Conservation (phyloP, 139 green algal species). For the Tetraselmis striata region DNA sequence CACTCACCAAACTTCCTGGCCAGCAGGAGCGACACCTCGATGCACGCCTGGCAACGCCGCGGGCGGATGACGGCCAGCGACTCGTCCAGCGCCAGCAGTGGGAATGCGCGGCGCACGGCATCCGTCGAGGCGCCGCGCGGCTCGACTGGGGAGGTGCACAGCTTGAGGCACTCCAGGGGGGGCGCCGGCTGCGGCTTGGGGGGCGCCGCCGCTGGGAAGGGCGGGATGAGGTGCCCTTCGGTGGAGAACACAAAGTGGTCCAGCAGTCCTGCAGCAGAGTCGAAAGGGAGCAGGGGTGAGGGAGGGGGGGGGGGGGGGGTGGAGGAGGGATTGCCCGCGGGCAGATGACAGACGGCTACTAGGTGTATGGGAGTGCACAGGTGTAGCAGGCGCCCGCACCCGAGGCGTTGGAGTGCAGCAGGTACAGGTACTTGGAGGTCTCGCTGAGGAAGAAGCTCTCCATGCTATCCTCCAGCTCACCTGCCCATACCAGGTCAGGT, state of each 20-base stretch:
- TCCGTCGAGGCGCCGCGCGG: slow-evolving; percentile 3
- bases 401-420: slow-evolving; percentile 51
- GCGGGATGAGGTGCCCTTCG: slow-evolving; percentile 63
- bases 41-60: slow-evolving; percentile 24
- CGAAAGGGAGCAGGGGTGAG: too few species aligned
- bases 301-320: too few species aligned
- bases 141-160: slow-evolving; percentile 1
- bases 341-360: too few species aligned
- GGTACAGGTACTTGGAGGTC: slow-evolving; percentile 84
- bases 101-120: slow-evolving; percentile 28
- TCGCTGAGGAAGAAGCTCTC: slow-evolving; percentile 89
- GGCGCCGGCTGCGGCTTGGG: background rate
- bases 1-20: too few species aligned
- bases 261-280: slow-evolving; percentile 25
- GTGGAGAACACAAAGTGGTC: slow-evolving; percentile 67
- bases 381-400: too few species aligned
- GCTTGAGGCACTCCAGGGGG: background rate
- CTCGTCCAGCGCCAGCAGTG: slow-evolving; percentile 30
- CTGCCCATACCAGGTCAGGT: too few species aligned
- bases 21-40: slow-evolving; percentile 25
- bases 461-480: slow-evolving; percentile 70
- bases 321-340: too few species aligned
- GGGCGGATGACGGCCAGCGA: background rate
- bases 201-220: background rate
- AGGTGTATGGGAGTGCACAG: too few species aligned